Evolutionary conservation across 306 rosid species (phyloP), one percentile per base, ranked within the genome.

Genomic region (Dryas drummondii): DNA sequence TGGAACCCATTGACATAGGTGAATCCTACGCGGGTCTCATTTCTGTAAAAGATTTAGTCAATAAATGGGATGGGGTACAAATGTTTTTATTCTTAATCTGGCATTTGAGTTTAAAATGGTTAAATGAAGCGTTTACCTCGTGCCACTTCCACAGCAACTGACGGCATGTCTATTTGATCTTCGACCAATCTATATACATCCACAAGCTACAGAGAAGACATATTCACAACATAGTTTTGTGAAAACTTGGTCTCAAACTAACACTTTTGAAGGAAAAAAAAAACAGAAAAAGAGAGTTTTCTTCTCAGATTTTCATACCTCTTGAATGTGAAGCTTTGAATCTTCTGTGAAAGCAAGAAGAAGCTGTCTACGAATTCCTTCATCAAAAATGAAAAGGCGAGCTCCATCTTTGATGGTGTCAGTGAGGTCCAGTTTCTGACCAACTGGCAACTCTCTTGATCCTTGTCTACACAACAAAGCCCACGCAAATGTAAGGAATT

Each of bases 351-450:
- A 84, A 70, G 99, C 99, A 76, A 96, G 96, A 80, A 96, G 91
- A 85, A 96, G 96, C 85, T 96, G 86, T 77, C 93, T 80, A 16
- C 99, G 96, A 58, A 92, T 96, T 77, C 96, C 87, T 92, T 85
- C 98, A 15, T 96, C 98, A 11, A 96, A 70, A 54, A 96, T 67
- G 83, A 96, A 84, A 53, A 92, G 96, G 71, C 97, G 98, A 83
- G 98, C 97, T 81, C 99, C 98, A 4, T 96, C 99, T 83, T 89
- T 96, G 71, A 96, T 92, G 72, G 98, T 96, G 83, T 92, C 93
- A 4, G 97, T 92, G 84, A 96, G 97, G 86, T 96, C 96, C 75
- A 92, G 79, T 84, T 90, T 96, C 74, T 74, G 90, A 73, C 81
- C 84, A 52, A 90, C 69, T 78, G 78, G 82, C 87, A 61, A 86